Evolutionary conservation across 129 eudicot species (phyloP), one percentile per base, ranked within the genome.

Genomic region (Chrysanthemum lavandulifolium): DNA sequence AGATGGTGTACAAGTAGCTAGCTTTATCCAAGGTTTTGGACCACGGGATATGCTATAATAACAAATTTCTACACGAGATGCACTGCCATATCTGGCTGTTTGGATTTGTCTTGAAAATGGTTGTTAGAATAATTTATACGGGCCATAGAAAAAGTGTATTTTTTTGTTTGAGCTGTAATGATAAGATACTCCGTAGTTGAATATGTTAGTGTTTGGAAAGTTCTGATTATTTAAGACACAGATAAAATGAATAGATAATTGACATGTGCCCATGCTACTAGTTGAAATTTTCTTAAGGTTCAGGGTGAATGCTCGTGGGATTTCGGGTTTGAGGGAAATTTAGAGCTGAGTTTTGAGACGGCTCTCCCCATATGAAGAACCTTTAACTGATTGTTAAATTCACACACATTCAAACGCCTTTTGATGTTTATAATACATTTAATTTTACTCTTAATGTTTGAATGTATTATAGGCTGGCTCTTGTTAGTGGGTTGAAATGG

Each of bases 401-500:
- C 61, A 56, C 10, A n/a, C 29, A 56, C 29, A 3, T 56, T 56
- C 3, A 4, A n/a, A 56, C 8, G 29, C 10, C 21, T 7, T 6
- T 18, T 14, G 10, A 56, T 18, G 25, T 13, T 40, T 40, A 40
- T 4, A 56, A 56, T 16, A 16, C 10, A n/a, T 18, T n/a, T 56
- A 21, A n/a, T 9, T 61, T 58, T 58, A 18, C 21, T 15, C 9
- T 36, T 21, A 10, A 70, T 13, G 18, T 19, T 77, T 67, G 63
- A 48, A 79, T 53, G 53, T 63, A 57, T 2, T 14, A 66, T 79
- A 92, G 98, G 86, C 82, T 92, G 77, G 85, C 90, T 74, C 98
- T 92, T 62, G 95, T 92, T 75, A 90, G 91, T 33, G 96, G 98
- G 64, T 87, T 92, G 78, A 92, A 92, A 81, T 92, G 98, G 98